Percentiles rank a stretch among this genome's conserved stretches.
phyloP scores from a whole-genome alignment of 1,284 basidiomycete genomes.

The Trichosporon sp. region DNA sequence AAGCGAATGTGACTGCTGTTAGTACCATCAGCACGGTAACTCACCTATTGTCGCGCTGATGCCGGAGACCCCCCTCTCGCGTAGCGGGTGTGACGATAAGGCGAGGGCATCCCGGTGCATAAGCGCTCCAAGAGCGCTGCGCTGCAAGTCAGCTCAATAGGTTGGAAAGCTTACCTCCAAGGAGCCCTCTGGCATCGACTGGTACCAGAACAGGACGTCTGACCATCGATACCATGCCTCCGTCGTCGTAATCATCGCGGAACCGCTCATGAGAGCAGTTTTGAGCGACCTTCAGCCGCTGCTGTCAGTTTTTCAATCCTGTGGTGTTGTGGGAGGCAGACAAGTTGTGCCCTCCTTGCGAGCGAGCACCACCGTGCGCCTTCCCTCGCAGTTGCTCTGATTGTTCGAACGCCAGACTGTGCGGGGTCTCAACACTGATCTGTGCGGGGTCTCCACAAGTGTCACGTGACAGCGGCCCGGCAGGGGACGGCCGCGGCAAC shows the following conservation, averaged over 20 bases:
- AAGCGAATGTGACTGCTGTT: constrained; percentile 24
- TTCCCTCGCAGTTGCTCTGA: neutral
- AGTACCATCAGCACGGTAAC: constrained; percentile 27
- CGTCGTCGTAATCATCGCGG: constrained; percentile 30
- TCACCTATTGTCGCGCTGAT: constrained; percentile 72
- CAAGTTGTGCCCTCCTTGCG: neutral
- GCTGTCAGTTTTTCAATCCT: neutral
- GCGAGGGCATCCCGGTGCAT: constrained; percentile 68
- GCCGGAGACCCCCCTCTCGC: constrained; percentile 64
- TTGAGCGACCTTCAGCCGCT: neutral
- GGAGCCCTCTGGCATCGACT: constrained; percentile 29
- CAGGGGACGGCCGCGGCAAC: neutral
- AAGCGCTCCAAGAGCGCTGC: constrained; percentile 67
- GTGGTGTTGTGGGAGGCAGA: neutral
- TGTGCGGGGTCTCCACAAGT: neutral
- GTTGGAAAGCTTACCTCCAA: constrained; percentile 37
- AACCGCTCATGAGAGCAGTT: neutral
- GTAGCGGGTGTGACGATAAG: constrained; percentile 72
- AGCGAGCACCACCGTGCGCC: neutral
- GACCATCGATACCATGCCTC: constrained; percentile 49
- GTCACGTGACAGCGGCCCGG: neutral
- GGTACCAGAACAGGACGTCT: constrained; percentile 48
- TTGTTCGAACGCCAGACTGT: neutral
- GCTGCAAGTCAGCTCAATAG: constrained; percentile 30
- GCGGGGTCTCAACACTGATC: neutral